Evolutionary conservation across 768 basidiomycete species (phyloP).

Genomic region (Omphalotus guepiniiformis): DNA sequence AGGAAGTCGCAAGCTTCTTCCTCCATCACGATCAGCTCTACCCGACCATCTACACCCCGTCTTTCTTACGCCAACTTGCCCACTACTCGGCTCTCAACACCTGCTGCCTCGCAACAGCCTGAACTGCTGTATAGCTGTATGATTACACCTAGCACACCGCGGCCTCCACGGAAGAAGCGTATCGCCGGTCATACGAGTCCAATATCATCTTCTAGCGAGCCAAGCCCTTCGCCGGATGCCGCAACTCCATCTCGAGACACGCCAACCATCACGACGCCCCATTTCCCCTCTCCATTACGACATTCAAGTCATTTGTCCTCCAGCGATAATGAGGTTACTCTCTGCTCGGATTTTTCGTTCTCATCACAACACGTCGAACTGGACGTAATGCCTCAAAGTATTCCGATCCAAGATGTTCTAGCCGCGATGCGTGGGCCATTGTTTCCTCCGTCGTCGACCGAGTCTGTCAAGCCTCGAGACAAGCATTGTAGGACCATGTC

Average conservation of each 20-base stretch:
- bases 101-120: background rate
- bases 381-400: conserved; percentile 5
- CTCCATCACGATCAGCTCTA: background rate
- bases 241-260: too few relatives aligned
- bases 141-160: conserved; percentile 4
- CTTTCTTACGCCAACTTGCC: conserved; percentile 8
- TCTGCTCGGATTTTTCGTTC: background rate
- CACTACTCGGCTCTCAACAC: background rate
- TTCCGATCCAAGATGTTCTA: conserved; percentile 39
- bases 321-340: background rate
- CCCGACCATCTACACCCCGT: background rate
- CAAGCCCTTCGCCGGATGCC: background rate
- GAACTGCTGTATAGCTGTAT: conserved; percentile 5
- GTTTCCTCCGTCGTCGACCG: conserved; percentile 23
- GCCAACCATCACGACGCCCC: background rate
- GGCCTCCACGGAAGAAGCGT: conserved; percentile 10
- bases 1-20: background rate
- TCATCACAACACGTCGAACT: background rate
- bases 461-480: background rate
- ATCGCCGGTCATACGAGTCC: conserved; percentile 14
- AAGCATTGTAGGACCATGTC: background rate
- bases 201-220: conserved; percentile 19
- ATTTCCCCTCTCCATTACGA: background rate
- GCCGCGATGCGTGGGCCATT: conserved; percentile 38
- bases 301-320: background rate